These are phyloP conservation scores for Helminthosporium solani DNA, from an alignment of 2,329 filamentous ascomycete species.

Conservation along the genomic window DNA sequence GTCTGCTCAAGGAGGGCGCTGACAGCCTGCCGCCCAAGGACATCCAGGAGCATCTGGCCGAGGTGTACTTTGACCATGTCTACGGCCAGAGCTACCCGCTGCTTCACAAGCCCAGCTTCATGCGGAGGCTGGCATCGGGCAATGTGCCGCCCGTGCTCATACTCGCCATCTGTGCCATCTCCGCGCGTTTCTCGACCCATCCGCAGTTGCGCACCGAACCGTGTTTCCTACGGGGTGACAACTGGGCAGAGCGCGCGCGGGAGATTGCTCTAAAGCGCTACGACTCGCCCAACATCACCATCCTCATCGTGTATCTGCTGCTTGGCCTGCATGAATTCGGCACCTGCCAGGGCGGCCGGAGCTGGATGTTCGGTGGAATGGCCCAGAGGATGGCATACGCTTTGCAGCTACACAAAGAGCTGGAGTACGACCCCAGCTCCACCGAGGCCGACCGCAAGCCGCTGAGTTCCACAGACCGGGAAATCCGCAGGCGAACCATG, in stretches of 20 bases:
- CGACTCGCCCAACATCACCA: constrained; percentile 94
- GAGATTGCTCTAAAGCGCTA: constrained; percentile 85
- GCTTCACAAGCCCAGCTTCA: constrained; percentile 95
- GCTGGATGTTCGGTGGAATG: constrained; percentile 93
- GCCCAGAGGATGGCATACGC: constrained; percentile 97
- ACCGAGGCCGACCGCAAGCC: constrained; percentile 61
- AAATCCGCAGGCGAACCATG: constrained; percentile 92
- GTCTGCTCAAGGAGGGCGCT: constrained; percentile 75
- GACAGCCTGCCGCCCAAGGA: constrained; percentile 82
- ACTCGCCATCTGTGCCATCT: constrained; percentile 90
- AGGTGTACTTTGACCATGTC: constrained; percentile 92
- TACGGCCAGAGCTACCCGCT: constrained; percentile 95
- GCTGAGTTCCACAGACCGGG: constrained; percentile 86
- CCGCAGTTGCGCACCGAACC: constrained; percentile 74
- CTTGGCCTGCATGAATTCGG: constrained; percentile 94
- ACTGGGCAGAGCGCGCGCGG: constrained; percentile 85
- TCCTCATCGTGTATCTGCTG: constrained; percentile 84
- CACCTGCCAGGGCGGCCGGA: constrained; percentile 91
- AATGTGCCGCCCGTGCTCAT: constrained; percentile 85
- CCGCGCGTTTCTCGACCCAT: constrained; percentile 91
- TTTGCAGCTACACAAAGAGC: constrained; percentile 86
- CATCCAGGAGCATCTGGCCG: constrained; percentile 87
- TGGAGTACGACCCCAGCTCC: constrained; percentile 76
- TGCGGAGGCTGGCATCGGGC: constrained; percentile 78
- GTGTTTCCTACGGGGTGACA: constrained; percentile 83